Evolutionary conservation across 192 early-diverging fungal species (phyloP).

Genomic region (Kickxella alabastrina): DNA sequence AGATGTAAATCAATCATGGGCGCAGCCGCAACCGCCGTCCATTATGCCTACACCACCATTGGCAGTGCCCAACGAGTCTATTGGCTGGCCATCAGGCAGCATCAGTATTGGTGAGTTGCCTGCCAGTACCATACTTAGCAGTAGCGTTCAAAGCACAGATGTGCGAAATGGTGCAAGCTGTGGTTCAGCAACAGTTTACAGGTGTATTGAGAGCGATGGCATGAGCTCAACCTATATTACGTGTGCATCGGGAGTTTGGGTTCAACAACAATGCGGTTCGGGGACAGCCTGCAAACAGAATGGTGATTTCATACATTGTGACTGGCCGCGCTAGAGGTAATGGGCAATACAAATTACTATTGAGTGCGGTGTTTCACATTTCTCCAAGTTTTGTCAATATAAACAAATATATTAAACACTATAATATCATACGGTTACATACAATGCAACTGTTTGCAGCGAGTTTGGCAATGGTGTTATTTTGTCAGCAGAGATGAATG

Average conservation of each 20-base stretch:
- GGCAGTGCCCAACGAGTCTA: too few relatives aligned
- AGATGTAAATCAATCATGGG: too few relatives aligned
- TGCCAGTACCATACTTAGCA: too few relatives aligned
- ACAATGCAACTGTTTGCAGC: not conserved
- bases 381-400: not conserved
- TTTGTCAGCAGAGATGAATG: not conserved
- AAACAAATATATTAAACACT: not conserved
- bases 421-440: not conserved
- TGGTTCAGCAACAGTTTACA: constrained; percentile 11
- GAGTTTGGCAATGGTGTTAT: not conserved
- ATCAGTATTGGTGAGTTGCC: not conserved
- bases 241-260: constrained; percentile 30
- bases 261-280: constrained; percentile 30
- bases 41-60: not conserved
- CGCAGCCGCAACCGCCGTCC: too few relatives aligned
- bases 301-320: constrained; percentile 32
- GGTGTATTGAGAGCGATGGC: constrained; percentile 19
- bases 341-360: constrained; percentile 3
- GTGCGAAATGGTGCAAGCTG: too few relatives aligned
- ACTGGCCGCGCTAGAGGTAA: constrained; percentile 19
- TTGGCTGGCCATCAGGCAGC: too few relatives aligned
- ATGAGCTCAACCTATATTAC: constrained; percentile 19
- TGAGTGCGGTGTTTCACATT: too few relatives aligned
- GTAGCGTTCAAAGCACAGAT: not conserved
- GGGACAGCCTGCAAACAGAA: constrained; percentile 40